These are phyloP conservation scores for Millerago galiae DNA, from an alignment of 805 yeast genomes.

Conservation along the genomic window DNA sequence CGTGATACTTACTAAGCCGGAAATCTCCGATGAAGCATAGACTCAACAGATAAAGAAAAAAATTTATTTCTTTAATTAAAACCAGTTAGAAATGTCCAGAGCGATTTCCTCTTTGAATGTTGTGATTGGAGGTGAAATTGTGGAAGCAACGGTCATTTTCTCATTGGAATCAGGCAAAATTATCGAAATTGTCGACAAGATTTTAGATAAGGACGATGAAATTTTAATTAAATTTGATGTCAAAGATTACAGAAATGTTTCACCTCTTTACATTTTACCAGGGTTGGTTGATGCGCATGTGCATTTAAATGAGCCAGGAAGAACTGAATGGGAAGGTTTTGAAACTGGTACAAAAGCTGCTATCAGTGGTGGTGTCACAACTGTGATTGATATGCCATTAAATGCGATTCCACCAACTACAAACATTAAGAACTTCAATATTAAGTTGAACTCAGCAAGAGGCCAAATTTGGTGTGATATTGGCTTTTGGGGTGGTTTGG, in stretches of 20 bases:
- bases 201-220: slow-evolving; percentile 35
- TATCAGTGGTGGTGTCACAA: slow-evolving; percentile 93
- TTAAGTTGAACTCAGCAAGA: slow-evolving; percentile 71
- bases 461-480: slow-evolving; percentile 88
- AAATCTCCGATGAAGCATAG: too few relatives aligned
- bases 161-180: slow-evolving; percentile 54
- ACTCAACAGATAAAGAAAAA: too few relatives aligned
- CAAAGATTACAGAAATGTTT: slow-evolving; percentile 41
- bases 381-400: slow-evolving; percentile 93
- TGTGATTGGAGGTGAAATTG: slow-evolving; percentile 38
- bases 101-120: slow-evolving; percentile 61
- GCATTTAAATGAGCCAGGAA: slow-evolving; percentile 94
- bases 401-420: slow-evolving; percentile 97
- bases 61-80: too few relatives aligned
- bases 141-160: slow-evolving; percentile 61
- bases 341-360: slow-evolving; percentile 95
- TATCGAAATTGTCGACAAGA: slow-evolving; percentile 38
- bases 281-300: slow-evolving; percentile 94
- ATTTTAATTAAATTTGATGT: slow-evolving; percentile 38
- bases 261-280: slow-evolving; percentile 69
- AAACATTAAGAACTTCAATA: slow-evolving; percentile 64
- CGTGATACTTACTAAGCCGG: too few relatives aligned
- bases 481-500: slow-evolving; percentile 94
- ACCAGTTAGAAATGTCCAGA: slow-evolving; percentile 11
- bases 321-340: slow-evolving; percentile 98